A percentile compares a stretch with the other conserved stretches of the same genome.
Evolutionary conservation across 495 filamentous ascomycete genomes (phyloP).

Genomic region (Talaromyces liani): DNA sequence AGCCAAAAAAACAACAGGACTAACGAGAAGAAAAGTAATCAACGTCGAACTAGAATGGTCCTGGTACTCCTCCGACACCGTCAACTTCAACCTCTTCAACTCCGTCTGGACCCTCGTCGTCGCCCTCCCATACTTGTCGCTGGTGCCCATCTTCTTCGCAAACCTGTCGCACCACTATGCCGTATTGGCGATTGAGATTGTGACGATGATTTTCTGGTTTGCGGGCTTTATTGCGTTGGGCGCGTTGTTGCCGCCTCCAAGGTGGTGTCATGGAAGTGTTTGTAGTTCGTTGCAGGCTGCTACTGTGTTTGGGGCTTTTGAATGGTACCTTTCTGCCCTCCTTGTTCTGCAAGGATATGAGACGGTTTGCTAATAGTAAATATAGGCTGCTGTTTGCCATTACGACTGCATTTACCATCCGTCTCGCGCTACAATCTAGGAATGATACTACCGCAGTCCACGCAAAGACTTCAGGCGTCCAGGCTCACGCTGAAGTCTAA

Average conservation of each 20-base stretch:
- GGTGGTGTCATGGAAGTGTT: conserved; percentile 34
- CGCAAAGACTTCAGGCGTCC: conserved; percentile 1
- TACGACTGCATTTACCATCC: conserved; percentile 3
- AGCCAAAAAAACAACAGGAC: too few species aligned
- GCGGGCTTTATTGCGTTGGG: conserved; percentile 71
- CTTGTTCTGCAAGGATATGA: not conserved
- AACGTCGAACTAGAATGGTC: conserved; percentile 23
- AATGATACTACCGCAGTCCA: not conserved
- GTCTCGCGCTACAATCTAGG: not conserved
- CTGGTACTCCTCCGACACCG: conserved; percentile 29
- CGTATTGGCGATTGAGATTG: conserved; percentile 55
- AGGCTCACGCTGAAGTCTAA: not conserved
- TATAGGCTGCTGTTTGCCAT: conserved; percentile 44
- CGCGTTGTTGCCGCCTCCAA: conserved; percentile 43
- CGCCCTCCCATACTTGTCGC: conserved; percentile 55
- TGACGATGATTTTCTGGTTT: conserved; percentile 89
- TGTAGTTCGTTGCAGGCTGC: conserved; percentile 46
- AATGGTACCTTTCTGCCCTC: conserved; percentile 38
- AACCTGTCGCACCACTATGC: conserved; percentile 49
- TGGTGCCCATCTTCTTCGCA: conserved; percentile 54
- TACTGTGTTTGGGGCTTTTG: conserved; percentile 47
- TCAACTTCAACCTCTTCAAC: conserved; percentile 70
- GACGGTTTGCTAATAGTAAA: not conserved
- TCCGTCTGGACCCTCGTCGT: conserved; percentile 63
- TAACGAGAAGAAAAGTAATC: too few species aligned